Evolutionary conservation across 306 rosid species (phyloP).

Genomic region (Trifolium subterraneum): DNA sequence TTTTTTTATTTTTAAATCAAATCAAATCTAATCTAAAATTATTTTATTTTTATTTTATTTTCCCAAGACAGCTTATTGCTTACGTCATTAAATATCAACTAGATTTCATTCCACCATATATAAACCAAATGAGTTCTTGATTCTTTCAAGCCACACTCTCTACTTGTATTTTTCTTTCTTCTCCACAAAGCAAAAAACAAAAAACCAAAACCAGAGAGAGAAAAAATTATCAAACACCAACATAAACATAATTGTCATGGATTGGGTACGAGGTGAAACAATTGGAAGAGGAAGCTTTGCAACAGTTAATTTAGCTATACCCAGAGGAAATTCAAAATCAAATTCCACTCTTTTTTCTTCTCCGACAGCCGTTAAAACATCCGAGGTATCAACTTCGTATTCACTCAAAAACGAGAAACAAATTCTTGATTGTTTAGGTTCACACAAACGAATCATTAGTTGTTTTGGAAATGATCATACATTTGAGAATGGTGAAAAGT

Average conservation of each 20-base stretch:
- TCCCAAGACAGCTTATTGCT: neutral
- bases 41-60: neutral
- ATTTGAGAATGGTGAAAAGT: conserved; percentile 57
- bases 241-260: conserved; percentile 47
- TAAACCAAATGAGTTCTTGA: neutral
- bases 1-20: neutral
- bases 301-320: conserved; percentile 55
- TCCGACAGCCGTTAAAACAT: conserved; percentile 70
- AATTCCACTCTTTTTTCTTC: conserved; percentile 28
- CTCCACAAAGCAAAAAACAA: conserved; percentile 12
- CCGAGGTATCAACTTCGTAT: conserved; percentile 40
- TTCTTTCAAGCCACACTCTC: neutral
- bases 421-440: conserved; percentile 55
- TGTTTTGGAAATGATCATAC: conserved; percentile 62
- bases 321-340: neutral
- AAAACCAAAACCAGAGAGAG: neutral
- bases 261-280: conserved; percentile 78
- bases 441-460: conserved; percentile 58
- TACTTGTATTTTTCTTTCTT: conserved; percentile 16
- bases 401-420: conserved; percentile 73
- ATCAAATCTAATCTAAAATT: neutral
- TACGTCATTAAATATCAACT: conserved; percentile 35
- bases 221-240: neutral
- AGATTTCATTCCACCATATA: conserved; percentile 32
- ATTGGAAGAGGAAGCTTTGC: conserved; percentile 89